phyloP scores from a whole-genome alignment of 345 rosid species.

The Populus tremula region DNA sequence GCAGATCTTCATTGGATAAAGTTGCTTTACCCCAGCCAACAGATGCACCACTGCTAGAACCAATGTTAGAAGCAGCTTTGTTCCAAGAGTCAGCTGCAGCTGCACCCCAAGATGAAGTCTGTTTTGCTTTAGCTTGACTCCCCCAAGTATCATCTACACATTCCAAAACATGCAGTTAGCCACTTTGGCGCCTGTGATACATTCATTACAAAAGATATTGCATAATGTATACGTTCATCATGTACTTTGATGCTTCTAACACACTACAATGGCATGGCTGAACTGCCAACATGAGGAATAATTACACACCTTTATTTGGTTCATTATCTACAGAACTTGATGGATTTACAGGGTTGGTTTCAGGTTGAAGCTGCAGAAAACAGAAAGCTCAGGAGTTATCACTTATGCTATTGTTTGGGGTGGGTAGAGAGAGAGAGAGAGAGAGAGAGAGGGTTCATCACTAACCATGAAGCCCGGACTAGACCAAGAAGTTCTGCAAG shows the following conservation, averaged over 20 bases:
- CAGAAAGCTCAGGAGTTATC: not conserved
- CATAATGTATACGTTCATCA: not conserved
- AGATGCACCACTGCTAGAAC: slow-evolving; percentile 31
- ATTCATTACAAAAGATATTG: not conserved
- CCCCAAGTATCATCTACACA: slow-evolving; percentile 46
- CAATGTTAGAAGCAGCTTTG: slow-evolving; percentile 39
- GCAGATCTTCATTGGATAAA: slow-evolving; percentile 21
- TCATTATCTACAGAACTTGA: slow-evolving; percentile 18
- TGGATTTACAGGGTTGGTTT: slow-evolving; percentile 23
- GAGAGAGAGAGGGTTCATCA: not conserved
- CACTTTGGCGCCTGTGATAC: not conserved
- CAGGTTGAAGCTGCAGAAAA: slow-evolving; percentile 26
- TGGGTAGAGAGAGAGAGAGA: not conserved
- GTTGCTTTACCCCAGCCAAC: slow-evolving; percentile 50
- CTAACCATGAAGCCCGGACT: slow-evolving; percentile 40
- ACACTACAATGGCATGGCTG: too few species aligned
- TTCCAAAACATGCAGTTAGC: not conserved
- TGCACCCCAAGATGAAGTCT: slow-evolving; percentile 51
- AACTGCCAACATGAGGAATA: not conserved
- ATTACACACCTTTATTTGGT: slow-evolving; percentile 26
- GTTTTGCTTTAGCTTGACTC: slow-evolving; percentile 29
- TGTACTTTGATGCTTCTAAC: too few species aligned
- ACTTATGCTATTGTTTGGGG: not conserved
- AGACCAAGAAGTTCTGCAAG: slow-evolving; percentile 54
- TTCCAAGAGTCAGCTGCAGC: slow-evolving; percentile 49